Evolutionary conservation across 2,329 filamentous ascomycete species (phyloP), one percentile per base, ranked within the genome.

Genomic region (Diaporthe ampelina): DNA sequence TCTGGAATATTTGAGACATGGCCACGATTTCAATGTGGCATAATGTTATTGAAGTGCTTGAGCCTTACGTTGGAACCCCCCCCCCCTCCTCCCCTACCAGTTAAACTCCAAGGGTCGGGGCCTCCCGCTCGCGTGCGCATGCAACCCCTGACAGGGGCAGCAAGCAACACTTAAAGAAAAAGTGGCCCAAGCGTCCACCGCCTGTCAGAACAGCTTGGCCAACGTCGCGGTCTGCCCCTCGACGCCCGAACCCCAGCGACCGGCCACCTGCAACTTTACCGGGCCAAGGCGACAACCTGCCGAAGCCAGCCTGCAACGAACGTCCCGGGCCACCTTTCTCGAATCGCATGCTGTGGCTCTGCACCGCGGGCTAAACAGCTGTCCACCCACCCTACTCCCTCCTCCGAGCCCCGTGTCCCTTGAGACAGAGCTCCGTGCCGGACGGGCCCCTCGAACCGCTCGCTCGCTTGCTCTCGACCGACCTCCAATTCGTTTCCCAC

Each of bases 181-280:
- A 59, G 48, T 73, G 73, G 73, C 26, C 67, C 72, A 54, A 74
- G 74, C 68, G 72, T 54, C 63, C 32, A 15, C 63, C 21, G 63
- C 63, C 65, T 58, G 45, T 72, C 21, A 69, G 72, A 75, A 75
- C 74, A 75, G 74, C 74, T 75, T 75, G 72, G 74, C 74, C 73
- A 67, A 72, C 54, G 26, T 69, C 69, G 65, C 63, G 61, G 40
- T 50, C 29, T 73, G 74, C 74, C 74, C 74, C 72, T 76, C 74
- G 74, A 74, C 73, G 48, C 48, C 48, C 63, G 37, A 35, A 26
- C 48, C n/a, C 48, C 17, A 54, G 24, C 24, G 37, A 68, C 56
- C 40, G 40, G 40, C 40, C 50, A 67, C 37, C 29, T 40, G 29
- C 69, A 72, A 72, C 58, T 56, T 40, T 45, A 52, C 59, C 24